phyloP scores from a whole-genome alignment of 1,284 basidiomycete genomes.

The Stygiomarasmius scandens region DNA sequence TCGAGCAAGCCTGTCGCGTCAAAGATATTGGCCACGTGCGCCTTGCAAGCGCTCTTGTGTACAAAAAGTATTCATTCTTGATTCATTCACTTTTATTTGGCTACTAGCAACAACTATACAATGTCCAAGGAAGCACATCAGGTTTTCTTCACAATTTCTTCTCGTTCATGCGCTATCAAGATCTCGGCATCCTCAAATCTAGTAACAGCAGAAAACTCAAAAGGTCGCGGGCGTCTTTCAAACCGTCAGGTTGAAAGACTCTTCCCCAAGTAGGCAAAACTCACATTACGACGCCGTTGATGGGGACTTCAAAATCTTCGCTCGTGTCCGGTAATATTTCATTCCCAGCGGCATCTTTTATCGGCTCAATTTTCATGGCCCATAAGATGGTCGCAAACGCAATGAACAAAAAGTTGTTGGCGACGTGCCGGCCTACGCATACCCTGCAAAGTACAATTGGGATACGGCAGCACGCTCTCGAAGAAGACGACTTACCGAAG shows the following conservation, averaged over 20 bases:
- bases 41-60: too few relatives aligned
- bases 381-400: constrained; percentile 1
- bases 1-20: too few relatives aligned
- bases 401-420: constrained; percentile 6
- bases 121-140: neutral
- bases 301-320: constrained; percentile 1
- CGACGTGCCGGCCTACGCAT: constrained; percentile 5
- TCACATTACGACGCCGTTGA: constrained; percentile 1
- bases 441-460: neutral
- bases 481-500: neutral
- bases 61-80: too few relatives aligned
- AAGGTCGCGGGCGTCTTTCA: neutral
- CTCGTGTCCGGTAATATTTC: neutral
- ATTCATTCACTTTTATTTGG: too few relatives aligned
- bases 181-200: neutral
- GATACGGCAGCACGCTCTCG: neutral
- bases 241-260: neutral
- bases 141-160: neutral
- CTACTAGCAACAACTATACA: too few relatives aligned
- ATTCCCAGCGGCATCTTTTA: neutral
- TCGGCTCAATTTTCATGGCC: neutral
- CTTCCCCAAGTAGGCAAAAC: neutral
- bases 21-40: too few relatives aligned
- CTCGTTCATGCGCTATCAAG: neutral
- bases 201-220: neutral